Evolutionary conservation across 2,329 filamentous ascomycete genomes (phyloP).

Genomic region (Phialophora verrucosa): DNA sequence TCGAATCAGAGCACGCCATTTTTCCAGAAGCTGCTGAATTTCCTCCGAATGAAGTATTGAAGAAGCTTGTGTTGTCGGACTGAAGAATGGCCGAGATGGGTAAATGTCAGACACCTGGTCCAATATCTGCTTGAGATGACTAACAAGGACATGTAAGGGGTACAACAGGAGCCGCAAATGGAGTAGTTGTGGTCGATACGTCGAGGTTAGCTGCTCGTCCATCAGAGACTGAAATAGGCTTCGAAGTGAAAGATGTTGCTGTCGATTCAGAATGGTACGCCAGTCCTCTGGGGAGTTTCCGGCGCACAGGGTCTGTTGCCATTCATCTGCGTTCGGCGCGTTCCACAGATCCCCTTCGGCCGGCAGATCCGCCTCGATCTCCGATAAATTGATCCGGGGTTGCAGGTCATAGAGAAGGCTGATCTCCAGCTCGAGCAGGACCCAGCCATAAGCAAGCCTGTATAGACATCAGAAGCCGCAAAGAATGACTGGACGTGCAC

Average conservation of each 20-base stretch:
- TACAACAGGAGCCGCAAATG: conserved; percentile 15
- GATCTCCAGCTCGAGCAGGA: conserved; percentile 9
- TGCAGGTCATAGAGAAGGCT: conserved; percentile 13
- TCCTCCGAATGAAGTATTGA: background rate
- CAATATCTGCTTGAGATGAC: background rate
- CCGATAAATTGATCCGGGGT: background rate
- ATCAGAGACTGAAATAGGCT: background rate
- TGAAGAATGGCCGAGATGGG: background rate
- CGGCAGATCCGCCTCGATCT: conserved; percentile 2
- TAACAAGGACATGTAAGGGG: conserved; percentile 12
- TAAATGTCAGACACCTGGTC: background rate
- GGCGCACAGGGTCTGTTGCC: background rate
- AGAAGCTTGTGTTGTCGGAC: background rate
- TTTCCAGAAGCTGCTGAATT: background rate
- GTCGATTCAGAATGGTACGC: background rate
- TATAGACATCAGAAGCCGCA: too few relatives aligned
- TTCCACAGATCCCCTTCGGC: conserved; percentile 1
- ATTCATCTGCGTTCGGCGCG: conserved; percentile 4
- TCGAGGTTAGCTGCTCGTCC: background rate
- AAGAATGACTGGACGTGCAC: too few relatives aligned
- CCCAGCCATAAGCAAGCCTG: conserved; percentile 10
- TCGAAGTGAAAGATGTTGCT: background rate
- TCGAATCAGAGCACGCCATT: background rate
- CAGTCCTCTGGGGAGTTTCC: background rate
- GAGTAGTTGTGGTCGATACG: background rate